Evolutionary conservation across 179 eudicot species (phyloP).

Genomic region (Beta lomatogona): DNA sequence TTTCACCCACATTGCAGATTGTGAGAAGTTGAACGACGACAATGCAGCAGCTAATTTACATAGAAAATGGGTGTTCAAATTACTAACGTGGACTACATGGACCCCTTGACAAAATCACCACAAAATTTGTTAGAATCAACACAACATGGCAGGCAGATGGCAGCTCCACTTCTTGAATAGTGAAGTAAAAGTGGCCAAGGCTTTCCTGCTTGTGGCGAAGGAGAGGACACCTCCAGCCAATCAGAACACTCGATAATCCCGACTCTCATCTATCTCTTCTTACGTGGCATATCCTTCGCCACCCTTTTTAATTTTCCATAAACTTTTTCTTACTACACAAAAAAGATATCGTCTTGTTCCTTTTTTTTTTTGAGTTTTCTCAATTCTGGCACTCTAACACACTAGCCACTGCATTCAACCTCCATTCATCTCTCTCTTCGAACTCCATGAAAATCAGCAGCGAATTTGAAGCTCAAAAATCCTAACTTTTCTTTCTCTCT

Average conservation of each 20-base stretch:
- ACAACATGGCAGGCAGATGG: too few species aligned
- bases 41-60: too few species aligned
- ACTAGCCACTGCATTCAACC: neutral
- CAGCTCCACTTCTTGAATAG: too few species aligned
- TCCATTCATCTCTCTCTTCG: neutral
- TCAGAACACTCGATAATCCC: constrained; percentile 32
- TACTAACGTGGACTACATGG: too few species aligned
- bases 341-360: constrained; percentile 10
- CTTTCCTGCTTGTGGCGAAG: constrained; percentile 10
- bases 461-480: neutral
- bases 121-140: too few species aligned
- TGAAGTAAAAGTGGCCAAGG: too few species aligned
- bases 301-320: constrained; percentile 8
- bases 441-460: constrained; percentile 30
- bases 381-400: neutral
- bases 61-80: too few species aligned
- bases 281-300: constrained; percentile 29
- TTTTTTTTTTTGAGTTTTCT: neutral
- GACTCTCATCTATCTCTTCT: constrained; percentile 25
- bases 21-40: too few species aligned
- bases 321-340: neutral
- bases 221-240: constrained; percentile 20
- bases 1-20: too few species aligned
- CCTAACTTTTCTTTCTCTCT: constrained; percentile 11
- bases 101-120: too few species aligned